A percentile compares a stretch with the other conserved stretches of the same genome.
These are phyloP conservation scores for Fusarium illudens DNA, from an alignment of 2,329 filamentous ascomycete genomes.

Conservation along the genomic window DNA sequence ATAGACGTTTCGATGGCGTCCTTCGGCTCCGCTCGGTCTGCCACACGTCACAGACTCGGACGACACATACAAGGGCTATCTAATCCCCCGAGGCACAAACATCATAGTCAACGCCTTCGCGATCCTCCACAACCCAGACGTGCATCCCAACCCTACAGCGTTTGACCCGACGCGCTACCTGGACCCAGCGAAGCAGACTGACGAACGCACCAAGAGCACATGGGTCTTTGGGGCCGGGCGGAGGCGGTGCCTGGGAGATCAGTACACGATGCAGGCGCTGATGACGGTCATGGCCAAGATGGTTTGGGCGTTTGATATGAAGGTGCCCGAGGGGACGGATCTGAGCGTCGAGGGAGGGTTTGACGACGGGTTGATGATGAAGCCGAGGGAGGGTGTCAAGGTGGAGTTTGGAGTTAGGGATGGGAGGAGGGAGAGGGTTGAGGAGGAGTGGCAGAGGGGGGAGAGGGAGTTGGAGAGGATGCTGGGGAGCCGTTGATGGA, in stretches of 20 bases:
- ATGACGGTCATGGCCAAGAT: constrained; percentile 51
- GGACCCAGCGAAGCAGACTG: constrained; percentile 11
- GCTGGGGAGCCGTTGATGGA: background rate
- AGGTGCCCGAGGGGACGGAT: constrained; percentile 36
- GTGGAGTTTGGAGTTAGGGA: constrained; percentile 13
- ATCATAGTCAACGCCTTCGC: constrained; percentile 50
- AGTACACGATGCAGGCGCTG: constrained; percentile 58
- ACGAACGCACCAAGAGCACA: constrained; percentile 30
- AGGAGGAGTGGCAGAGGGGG: constrained; percentile 12
- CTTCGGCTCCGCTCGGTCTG: constrained; percentile 52
- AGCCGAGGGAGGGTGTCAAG: constrained; percentile 12
- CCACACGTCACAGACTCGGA: constrained; percentile 59
- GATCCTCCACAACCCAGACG: constrained; percentile 36
- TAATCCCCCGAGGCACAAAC: constrained; percentile 58
- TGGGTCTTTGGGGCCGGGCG: constrained; percentile 59
- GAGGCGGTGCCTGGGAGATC: constrained; percentile 57
- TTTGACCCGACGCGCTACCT: constrained; percentile 44
- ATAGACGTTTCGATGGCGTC: constrained; percentile 49
- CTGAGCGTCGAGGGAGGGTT: constrained; percentile 39
- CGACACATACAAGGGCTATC: constrained; percentile 58
- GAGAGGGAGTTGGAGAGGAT: constrained; percentile 13
- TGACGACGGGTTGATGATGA: constrained; percentile 34
- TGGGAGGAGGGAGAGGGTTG: constrained; percentile 1
- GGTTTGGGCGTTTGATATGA: constrained; percentile 59
- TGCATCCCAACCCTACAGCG: constrained; percentile 37